Evolutionary conservation across 768 basidiomycete genomes (phyloP), one percentile per base, ranked within the genome.

Genomic region (Hydnomerulius pinastri): DNA sequence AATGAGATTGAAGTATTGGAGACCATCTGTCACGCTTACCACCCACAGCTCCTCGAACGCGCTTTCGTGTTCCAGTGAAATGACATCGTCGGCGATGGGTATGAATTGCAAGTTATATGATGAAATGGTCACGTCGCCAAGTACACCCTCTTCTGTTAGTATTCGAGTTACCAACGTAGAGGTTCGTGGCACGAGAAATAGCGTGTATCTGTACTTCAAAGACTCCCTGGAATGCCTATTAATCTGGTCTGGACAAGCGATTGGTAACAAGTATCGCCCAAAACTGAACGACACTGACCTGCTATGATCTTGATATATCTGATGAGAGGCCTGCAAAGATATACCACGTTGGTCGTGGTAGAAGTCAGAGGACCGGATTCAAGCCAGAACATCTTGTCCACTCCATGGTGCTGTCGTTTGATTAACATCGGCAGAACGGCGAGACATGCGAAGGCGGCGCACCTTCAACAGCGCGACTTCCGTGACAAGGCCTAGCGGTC

Each of bases 381-480:
- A 20, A 99, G 82, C 96, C 97, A 99, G 73, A 95, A 97, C 91
- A 99, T 96, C 77, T 97, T 97, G 74, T 98, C 95, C 3, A 99
- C 92, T 5, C 93, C 95, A 83, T 98, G 95, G 65, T 98, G 90
- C 96, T 98, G 58, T 48, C 20, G 11, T 24, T n/a, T 15, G 23
- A 48, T 63, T 23, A 57, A 30, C 29, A 50, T 48, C 27, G 39
- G n/a, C n/a, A n/a, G n/a, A 45, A 46, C 11, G 43, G 36, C 2
- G 35, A 13, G 24, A 28, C 25, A 4, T 21, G 28, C 29, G 24
- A 20, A 40, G 30, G 27, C 4, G 30, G 62, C 59, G 24, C 44
- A 94, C 97, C 84, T 98, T 98, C 48, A 98, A 74, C 13, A 95
- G 70, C 2, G 93, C 82, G 1, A 98, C 92, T 60, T 98, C 97